Percentiles rank a stretch among this genome's conserved stretches.
These are phyloP conservation scores for Drechmeria coniospora DNA, from an alignment of 2,329 filamentous ascomycete species.

Conservation along the genomic window DNA sequence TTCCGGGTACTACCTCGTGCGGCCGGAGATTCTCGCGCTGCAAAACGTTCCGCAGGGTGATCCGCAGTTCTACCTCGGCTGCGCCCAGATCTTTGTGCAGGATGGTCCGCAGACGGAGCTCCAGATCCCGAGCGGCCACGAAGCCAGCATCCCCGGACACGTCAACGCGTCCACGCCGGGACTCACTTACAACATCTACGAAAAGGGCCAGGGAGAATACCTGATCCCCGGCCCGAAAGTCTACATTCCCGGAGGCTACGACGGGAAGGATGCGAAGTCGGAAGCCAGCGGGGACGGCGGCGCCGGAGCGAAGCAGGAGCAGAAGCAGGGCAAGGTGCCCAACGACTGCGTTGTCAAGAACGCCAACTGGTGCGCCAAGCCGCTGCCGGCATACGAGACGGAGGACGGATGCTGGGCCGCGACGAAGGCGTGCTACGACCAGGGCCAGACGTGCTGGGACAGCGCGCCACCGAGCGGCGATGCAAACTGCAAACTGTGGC, in stretches of 20 bases:
- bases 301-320: conserved; percentile 6
- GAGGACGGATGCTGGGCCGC: conserved; percentile 45
- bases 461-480: conserved; percentile 42
- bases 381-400: conserved; percentile 40
- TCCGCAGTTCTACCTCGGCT: conserved; percentile 61
- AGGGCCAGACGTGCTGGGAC: conserved; percentile 44
- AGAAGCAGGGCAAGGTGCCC: conserved; percentile 35
- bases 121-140: conserved; percentile 8
- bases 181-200: conserved; percentile 51
- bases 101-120: conserved; percentile 27
- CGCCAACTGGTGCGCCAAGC: conserved; percentile 56
- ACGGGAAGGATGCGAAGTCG: too few species aligned
- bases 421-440: conserved; percentile 39
- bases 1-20: conserved; percentile 54
- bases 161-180: conserved; percentile 36
- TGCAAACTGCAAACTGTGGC: conserved; percentile 45
- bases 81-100: conserved; percentile 53
- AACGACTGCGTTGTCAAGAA: conserved; percentile 45
- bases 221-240: conserved; percentile 40
- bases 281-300: conserved; percentile 1
- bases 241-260: conserved; percentile 23
- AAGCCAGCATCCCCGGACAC: conserved; percentile 51
- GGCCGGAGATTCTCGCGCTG: conserved; percentile 54
- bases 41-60: conserved; percentile 43
- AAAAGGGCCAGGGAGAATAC: conserved; percentile 26